Evolutionary conservation across 208 protist species (phyloP).

Genomic region (Vickermania ingenoplastis): DNA sequence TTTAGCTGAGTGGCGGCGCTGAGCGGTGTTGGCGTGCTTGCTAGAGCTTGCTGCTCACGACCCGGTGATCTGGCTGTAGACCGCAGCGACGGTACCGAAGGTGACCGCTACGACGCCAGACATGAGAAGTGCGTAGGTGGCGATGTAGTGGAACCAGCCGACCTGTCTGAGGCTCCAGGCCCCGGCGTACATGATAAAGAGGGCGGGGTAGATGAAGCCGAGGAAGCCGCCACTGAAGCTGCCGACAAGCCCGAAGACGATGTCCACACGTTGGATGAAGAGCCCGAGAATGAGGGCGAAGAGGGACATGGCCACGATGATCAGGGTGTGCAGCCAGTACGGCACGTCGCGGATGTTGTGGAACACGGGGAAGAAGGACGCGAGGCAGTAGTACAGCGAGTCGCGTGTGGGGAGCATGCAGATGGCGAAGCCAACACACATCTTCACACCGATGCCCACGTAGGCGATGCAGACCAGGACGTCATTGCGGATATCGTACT

Average conservation of each 20-base stretch:
- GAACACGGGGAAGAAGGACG: conserved; percentile 32
- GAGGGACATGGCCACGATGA: conserved; percentile 47
- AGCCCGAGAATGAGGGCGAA: conserved; percentile 63
- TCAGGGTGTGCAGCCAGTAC: conserved; percentile 42
- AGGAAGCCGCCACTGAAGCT: conserved; percentile 66
- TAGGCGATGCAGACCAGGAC: conserved; percentile 47
- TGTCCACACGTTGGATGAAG: conserved; percentile 55
- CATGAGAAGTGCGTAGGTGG: conserved; percentile 68
- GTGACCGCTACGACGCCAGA: conserved; percentile 53
- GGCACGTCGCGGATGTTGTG: conserved; percentile 34
- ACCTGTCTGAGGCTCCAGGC: conserved; percentile 41
- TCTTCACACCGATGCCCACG: conserved; percentile 61
- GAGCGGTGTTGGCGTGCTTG: not conserved
- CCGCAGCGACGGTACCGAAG: conserved; percentile 50
- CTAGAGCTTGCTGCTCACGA: not conserved
- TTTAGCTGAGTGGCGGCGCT: too few species aligned
- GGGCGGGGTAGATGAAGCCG: conserved; percentile 75
- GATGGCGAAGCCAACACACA: conserved; percentile 68
- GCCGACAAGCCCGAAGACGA: conserved; percentile 75
- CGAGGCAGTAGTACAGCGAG: conserved; percentile 57
- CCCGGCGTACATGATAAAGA: conserved; percentile 77
- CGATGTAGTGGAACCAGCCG: conserved; percentile 56
- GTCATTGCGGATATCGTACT: conserved; percentile 45
- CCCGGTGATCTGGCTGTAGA: conserved; percentile 28
- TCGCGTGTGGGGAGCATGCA: conserved; percentile 67